A percentile compares a stretch with the other conserved stretches of the same genome.
These are phyloP conservation scores for Lunasporangiospora selenospora DNA, from an alignment of 192 early-diverging fungal species.

Conservation along the genomic window DNA sequence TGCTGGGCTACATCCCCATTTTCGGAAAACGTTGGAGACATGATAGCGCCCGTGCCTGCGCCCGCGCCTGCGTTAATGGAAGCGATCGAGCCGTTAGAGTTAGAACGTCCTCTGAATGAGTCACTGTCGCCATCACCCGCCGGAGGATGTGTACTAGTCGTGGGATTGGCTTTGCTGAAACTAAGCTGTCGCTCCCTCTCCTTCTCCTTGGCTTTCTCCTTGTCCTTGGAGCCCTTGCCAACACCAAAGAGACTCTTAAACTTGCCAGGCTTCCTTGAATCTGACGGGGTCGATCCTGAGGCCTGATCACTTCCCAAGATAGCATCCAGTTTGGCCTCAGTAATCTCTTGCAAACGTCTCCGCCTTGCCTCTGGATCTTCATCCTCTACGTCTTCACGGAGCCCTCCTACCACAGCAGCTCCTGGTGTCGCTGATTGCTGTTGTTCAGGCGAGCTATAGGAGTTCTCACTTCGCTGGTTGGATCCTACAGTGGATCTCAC, in stretches of 20 bases:
- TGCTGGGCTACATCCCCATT: slow-evolving; percentile 26
- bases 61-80: background rate
- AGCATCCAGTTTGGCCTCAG: slow-evolving; percentile 24
- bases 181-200: slow-evolving; percentile 2
- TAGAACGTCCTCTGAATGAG: slow-evolving; percentile 5
- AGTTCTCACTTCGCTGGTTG: too few species aligned
- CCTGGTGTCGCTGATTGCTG: too few species aligned
- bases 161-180: background rate
- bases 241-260: slow-evolving; percentile 47
- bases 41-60: background rate
- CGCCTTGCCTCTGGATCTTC: slow-evolving; percentile 17
- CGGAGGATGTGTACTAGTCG: background rate
- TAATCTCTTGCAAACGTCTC: slow-evolving; percentile 10
- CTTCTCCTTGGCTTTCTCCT: slow-evolving; percentile 46
- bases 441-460: too few species aligned
- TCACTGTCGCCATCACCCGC: slow-evolving; percentile 1
- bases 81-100: slow-evolving; percentile 25
- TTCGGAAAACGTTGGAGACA: slow-evolving; percentile 20
- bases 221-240: slow-evolving; percentile 44
- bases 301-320: slow-evolving; percentile 5
- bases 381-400: slow-evolving; percentile 16
- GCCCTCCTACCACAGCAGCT: too few species aligned
- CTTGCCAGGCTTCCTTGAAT: slow-evolving; percentile 32
- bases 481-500: too few species aligned
- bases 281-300: background rate